A percentile compares a stretch with the other conserved stretches of the same genome.
Evolutionary conservation across 139 green algal species (phyloP).

Genomic region (Marvania coccoides): DNA sequence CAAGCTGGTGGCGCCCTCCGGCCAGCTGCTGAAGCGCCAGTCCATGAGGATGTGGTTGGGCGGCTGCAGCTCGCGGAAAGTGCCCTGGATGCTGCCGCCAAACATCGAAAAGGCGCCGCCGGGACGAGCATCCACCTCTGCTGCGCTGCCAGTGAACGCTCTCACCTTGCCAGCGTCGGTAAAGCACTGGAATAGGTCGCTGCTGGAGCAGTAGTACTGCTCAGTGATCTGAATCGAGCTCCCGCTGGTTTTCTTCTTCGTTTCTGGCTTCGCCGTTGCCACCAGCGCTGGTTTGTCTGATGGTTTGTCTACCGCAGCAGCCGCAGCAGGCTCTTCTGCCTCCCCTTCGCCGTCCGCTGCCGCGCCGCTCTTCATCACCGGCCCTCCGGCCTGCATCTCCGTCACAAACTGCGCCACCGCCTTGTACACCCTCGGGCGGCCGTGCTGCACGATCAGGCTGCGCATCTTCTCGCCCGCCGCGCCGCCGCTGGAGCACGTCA

Average conservation of each 20-base stretch:
- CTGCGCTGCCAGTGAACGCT: conserved; percentile 52
- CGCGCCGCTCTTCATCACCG: conserved; percentile 1
- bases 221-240: conserved; percentile 47
- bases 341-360: background rate
- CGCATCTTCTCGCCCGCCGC: conserved; percentile 18
- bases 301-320: background rate
- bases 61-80: conserved; percentile 52
- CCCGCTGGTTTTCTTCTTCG: background rate
- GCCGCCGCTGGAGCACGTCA: background rate
- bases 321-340: background rate
- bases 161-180: conserved; percentile 42
- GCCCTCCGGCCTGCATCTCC: conserved; percentile 58
- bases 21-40: conserved; percentile 85
- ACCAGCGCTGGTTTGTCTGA: too few relatives aligned
- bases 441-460: conserved; percentile 31
- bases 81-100: conserved; percentile 51
- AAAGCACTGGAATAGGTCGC: conserved; percentile 81
- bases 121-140: conserved; percentile 24
- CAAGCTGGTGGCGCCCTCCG: conserved; percentile 49
- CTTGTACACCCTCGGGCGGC: conserved; percentile 36
- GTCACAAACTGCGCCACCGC: conserved; percentile 46
- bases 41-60: conserved; percentile 50
- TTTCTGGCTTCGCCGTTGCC: background rate
- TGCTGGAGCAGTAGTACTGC: conserved; percentile 52
- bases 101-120: conserved; percentile 65